Percentiles rank a stretch among this genome's conserved stretches.
Conservation (phyloP, 345 rosid genomes). For the Eucalyptus microcorys region DNA sequence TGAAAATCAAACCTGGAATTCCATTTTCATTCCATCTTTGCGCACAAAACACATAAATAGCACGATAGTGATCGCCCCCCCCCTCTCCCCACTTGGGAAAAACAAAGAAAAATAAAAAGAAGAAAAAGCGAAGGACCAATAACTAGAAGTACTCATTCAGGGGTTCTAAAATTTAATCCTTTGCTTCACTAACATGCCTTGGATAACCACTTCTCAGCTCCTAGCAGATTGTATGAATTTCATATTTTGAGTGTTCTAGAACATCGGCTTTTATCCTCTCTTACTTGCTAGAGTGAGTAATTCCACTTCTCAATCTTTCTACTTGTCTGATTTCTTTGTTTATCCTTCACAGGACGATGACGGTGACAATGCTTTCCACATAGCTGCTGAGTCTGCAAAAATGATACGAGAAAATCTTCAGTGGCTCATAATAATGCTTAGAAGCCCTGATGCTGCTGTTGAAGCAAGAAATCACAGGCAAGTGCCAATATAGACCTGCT, state of each 20-base stretch:
- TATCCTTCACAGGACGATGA: conserved; percentile 69
- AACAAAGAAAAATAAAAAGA: not conserved
- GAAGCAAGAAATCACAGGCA: conserved; percentile 90
- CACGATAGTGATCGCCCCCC: not conserved
- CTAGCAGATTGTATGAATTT: not conserved
- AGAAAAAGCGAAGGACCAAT: not conserved
- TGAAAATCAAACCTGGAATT: not conserved
- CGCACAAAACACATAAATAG: not conserved
- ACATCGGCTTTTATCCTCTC: not conserved
- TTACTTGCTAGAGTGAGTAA: not conserved
- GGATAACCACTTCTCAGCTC: not conserved
- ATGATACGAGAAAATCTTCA: conserved; percentile 98
- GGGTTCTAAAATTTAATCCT: not conserved
- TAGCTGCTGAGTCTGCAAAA: conserved; percentile 94
- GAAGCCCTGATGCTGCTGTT: conserved; percentile 67
- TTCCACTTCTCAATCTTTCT: not conserved
- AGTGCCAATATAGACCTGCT: conserved; percentile 1
- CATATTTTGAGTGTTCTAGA: not conserved
- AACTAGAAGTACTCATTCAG: not conserved
- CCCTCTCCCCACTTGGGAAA: no score
- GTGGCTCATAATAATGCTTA: conserved; percentile 88
- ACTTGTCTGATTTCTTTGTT: conserved; percentile 2
- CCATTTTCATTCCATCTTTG: not conserved
- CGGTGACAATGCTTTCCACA: conserved; percentile 95
- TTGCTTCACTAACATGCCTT: not conserved